Base-by-base conservation (phyloP, 805 yeast genomes). In the Sugiyamaella floridensis region DNA sequence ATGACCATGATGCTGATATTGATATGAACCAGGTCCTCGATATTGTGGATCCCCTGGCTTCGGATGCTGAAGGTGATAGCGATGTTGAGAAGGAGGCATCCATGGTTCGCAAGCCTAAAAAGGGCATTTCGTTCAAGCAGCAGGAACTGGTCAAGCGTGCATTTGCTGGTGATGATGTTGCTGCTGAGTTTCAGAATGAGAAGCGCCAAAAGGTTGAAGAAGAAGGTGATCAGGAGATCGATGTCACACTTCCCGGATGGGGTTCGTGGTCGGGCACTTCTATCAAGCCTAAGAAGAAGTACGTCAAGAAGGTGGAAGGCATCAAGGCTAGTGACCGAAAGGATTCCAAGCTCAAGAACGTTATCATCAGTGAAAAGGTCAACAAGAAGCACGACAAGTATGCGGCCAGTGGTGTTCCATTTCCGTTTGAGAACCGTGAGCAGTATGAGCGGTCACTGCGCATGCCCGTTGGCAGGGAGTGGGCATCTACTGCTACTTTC, bases 381-480 rank as follows among this genome's bases (percentile, higher is more conserved):
- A 86, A 86, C 69, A 90, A 92, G 73, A 88, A 86, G 76, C 83
- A 83, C 64, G 72, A 81, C 63, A 89, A 88, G 70, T 93, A 88
- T 71, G 89, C 84, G 67, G 85, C 97, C 1, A 77, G 83, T 41
- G 81, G 85, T n/a, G 96, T 93, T 47, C 98, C 98, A 26, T 92
- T 83, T 78, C 97, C 97, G 55, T 93, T 78, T 68, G 97, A 93
- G 71, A 85, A 84, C 55, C 78, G 84, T 66, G 98, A 89, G 66
- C 98, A 93, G 71, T 93, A 93, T 68, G 99, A 93, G 70, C 80
- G 96, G 65, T 82, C 96, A 4, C 74, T 93, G 63, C 80, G 96
- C 65, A 85, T 89, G 89, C 97, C 98, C n/a, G 74, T 93, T 55
- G 98, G 98, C 22, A 95, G 87, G 68, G 96, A 93, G 70, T 93